phyloP scores from a whole-genome alignment of 2,329 filamentous ascomycete genomes.

The Fusarium camptoceras region DNA sequence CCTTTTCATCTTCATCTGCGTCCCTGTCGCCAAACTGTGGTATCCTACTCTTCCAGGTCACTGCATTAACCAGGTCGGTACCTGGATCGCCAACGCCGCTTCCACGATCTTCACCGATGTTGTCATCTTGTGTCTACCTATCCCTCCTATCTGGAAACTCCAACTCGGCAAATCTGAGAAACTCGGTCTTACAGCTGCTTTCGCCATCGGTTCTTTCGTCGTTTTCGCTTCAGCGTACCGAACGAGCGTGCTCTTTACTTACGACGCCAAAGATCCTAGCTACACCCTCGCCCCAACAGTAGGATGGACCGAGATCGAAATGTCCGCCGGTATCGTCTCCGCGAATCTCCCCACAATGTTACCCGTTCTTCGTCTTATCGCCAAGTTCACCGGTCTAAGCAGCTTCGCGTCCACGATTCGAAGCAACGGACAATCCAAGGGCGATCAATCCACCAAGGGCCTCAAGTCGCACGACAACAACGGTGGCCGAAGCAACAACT shows the following conservation, averaged over 20 bases:
- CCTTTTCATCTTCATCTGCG: conserved; percentile 65
- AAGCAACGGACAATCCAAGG: conserved; percentile 42
- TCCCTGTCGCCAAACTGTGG: conserved; percentile 63
- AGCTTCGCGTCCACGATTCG: conserved; percentile 39
- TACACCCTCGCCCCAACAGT: conserved; percentile 60
- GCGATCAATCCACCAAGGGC: conserved; percentile 34
- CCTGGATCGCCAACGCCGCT: conserved; percentile 63
- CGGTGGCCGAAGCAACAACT: conserved; percentile 12
- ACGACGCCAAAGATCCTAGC: conserved; percentile 54
- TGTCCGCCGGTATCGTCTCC: conserved; percentile 63
- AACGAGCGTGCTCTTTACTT: conserved; percentile 60
- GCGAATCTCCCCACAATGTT: conserved; percentile 65
- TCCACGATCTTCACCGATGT: conserved; percentile 62
- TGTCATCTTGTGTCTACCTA: conserved; percentile 58
- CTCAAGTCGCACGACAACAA: conserved; percentile 21
- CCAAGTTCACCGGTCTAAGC: conserved; percentile 55
- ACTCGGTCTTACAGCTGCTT: conserved; percentile 58
- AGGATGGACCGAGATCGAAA: conserved; percentile 63
- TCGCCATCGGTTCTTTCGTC: conserved; percentile 60
- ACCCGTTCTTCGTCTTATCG: conserved; percentile 55
- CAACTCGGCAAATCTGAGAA: conserved; percentile 57
- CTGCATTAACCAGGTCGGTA: conserved; percentile 63
- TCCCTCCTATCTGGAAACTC: conserved; percentile 60
- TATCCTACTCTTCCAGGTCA: conserved; percentile 57
- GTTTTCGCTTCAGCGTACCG: conserved; percentile 63